Base-by-base conservation (phyloP, 129 eudicot species). In the Logfia minima region DNA sequence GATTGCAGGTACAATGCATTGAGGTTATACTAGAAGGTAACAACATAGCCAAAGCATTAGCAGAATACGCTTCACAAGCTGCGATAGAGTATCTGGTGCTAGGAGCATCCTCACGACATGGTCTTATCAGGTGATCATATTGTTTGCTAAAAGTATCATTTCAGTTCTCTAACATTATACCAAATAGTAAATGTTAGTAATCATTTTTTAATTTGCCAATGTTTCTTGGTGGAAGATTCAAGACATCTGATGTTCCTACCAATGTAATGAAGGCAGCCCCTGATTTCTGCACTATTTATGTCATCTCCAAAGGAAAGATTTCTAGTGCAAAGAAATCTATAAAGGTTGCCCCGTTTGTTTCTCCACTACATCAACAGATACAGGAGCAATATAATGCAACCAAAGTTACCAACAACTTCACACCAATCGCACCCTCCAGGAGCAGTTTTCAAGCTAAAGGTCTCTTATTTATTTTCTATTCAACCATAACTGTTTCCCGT, bases 251-350 rank as follows among this genome's bases (percentile, higher is more conserved):
- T 80, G 80, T 83, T 70, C 95, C 97, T 8, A 79, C 80, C 75
- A 76, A 80, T 13, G 92, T 89, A n/a, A 79, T 83, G 23, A 89
- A 87, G 73, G 69, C 72, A 53, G 67, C 85, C 29, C 97, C 95
- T 10, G 95, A 91, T 77, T 91, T 87, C 79, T 88, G 95, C 81
- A 89, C 95, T 17, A 85, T 91, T 80, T 91, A 91, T 67, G 92
- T 91, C 66, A 89, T 91, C 78, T 84, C 88, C 7, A 91, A 91
- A 84, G 77, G 88, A 56, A 91, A 91, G 80, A 88, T 91, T 64
- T 87, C 92, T 5, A 75, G 88, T 4, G 89, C 89, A 24, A 72
- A 82, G 45, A 91, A 89, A 74, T 86, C 97, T 58, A 81, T 86
- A 22, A 84, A 87, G 18, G 4, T 70, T 17, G 86, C 87, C 29